Base-by-base conservation (phyloP, 208 protist species). In the Entamoeba histolytica region DNA sequence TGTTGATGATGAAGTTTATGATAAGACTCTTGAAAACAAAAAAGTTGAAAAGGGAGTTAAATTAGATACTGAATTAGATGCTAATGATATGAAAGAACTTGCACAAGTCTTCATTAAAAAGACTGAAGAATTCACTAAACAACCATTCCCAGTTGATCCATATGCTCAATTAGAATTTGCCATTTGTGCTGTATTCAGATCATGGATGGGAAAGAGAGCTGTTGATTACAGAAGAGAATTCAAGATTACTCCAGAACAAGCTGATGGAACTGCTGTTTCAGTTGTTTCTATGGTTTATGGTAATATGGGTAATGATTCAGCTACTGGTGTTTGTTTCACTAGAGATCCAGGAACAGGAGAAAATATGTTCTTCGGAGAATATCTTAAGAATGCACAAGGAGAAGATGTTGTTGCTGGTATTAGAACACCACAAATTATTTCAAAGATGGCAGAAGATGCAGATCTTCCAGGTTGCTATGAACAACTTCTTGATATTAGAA, bases 351-450 rank as follows among this genome's bases (percentile, higher is more conserved):
- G 96, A 44, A 98, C 96, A 92, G 97, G 97, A 49, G 96, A 97
- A 93, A 97, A 97, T 92, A 96, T 95, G 93, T 97, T 97, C 95
- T 98, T 97, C 94, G 97, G 97, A 78, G 97, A 98, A 95, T 98
- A 97, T 94, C 96, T 98, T 44, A 94, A 97, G 47, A 98, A 98
- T 94, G 97, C 97, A 39, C 97, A 98, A 95, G 96, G 97, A 55
- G 97, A 98, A 95, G 97, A 98, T 93, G 97, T 98, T 31, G 97
- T 98, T 28, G 97, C 97, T 91, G 97, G 97, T 92, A 98, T 98
- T 92, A 96, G 97, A 92, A 98, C 97, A 35, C 97, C 97, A 28
- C 95, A 94, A 57, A 91, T 95, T 55, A 95, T 95, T 92, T 93
- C 96, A 49, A 96, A 95, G 23, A 97, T 98, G 95, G 39, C 39